Percentiles rank a stretch among this genome's conserved stretches.
Conservation (phyloP, 2,329 filamentous ascomycete species). For the Penicillium brasilianum region DNA sequence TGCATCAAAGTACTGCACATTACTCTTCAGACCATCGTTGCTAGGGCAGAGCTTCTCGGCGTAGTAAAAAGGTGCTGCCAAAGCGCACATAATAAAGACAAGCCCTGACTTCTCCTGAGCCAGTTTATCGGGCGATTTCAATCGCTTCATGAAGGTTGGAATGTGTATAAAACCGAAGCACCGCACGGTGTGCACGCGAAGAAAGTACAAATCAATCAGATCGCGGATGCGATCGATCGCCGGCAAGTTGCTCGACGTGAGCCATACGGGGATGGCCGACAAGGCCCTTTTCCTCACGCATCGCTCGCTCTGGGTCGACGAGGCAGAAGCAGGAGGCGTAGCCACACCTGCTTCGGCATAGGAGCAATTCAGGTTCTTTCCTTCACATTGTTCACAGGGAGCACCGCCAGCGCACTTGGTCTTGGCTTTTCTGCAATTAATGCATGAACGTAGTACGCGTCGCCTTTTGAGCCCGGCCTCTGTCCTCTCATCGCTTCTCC, state of each 20-base stretch:
- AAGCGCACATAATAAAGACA: not conserved
- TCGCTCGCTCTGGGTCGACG: not conserved
- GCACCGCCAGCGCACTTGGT: constrained; percentile 1
- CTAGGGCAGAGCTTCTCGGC: not conserved
- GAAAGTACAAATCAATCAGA: constrained; percentile 5
- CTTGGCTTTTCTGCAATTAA: constrained; percentile 2
- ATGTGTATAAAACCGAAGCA: constrained; percentile 5
- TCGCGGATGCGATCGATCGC: not conserved
- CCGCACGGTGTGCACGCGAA: not conserved
- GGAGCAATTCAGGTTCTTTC: not conserved
- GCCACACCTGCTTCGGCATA: not conserved
- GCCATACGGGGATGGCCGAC: constrained; percentile 1
- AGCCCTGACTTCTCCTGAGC: not conserved
- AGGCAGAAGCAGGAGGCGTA: not conserved
- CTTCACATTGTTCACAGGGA: constrained; percentile 3
- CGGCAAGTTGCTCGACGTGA: not conserved
- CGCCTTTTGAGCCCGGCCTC: constrained; percentile 1
- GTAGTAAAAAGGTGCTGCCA: constrained; percentile 2
- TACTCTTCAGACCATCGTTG: not conserved
- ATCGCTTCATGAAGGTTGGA: not conserved
- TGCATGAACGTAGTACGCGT: not conserved
- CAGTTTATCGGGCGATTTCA: not conserved
- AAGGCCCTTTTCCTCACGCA: not conserved
- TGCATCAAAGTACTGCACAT: constrained; percentile 6
- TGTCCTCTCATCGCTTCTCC: not conserved